phyloP scores from a whole-genome alignment of 768 basidiomycete genomes.

The Chlorophyllum brunneum region DNA sequence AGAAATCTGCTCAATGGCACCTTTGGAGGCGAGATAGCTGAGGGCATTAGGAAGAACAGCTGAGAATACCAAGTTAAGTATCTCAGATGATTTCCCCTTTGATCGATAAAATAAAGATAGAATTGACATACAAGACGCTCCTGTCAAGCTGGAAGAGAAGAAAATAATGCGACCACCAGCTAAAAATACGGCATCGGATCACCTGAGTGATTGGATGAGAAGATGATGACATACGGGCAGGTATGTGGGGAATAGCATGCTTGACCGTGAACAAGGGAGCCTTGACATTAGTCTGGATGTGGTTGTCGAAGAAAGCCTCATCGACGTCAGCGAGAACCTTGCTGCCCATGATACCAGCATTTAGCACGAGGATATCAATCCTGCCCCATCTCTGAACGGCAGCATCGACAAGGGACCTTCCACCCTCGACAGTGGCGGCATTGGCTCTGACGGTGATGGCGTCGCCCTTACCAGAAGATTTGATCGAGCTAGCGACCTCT shows the following conservation, averaged over 20 bases:
- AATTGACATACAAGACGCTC: constrained; percentile 29
- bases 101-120: constrained; percentile 5
- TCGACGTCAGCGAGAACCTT: constrained; percentile 46
- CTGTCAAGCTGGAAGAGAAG: constrained; percentile 49
- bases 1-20: constrained; percentile 55
- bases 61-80: constrained; percentile 11
- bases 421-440: constrained; percentile 44
- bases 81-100: neutral
- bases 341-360: constrained; percentile 54
- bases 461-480: constrained; percentile 37
- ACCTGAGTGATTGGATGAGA: neutral
- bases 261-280: constrained; percentile 54
- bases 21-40: constrained; percentile 52
- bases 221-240: constrained; percentile 32
- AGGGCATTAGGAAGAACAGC: constrained; percentile 44
- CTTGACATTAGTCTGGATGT: constrained; percentile 55
- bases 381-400: constrained; percentile 45
- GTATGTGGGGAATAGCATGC: constrained; percentile 38
- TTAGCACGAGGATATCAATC: constrained; percentile 57
- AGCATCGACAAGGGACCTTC: constrained; percentile 42
- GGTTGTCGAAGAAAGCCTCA: constrained; percentile 47
- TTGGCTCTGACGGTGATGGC: constrained; percentile 53
- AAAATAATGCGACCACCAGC: constrained; percentile 56
- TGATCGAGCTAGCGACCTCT: constrained; percentile 44
- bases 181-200: constrained; percentile 14